A percentile compares a stretch with the other conserved stretches of the same genome.
phyloP scores from a whole-genome alignment of 2,329 filamentous ascomycete species.

The Nannizzia gypsea region DNA sequence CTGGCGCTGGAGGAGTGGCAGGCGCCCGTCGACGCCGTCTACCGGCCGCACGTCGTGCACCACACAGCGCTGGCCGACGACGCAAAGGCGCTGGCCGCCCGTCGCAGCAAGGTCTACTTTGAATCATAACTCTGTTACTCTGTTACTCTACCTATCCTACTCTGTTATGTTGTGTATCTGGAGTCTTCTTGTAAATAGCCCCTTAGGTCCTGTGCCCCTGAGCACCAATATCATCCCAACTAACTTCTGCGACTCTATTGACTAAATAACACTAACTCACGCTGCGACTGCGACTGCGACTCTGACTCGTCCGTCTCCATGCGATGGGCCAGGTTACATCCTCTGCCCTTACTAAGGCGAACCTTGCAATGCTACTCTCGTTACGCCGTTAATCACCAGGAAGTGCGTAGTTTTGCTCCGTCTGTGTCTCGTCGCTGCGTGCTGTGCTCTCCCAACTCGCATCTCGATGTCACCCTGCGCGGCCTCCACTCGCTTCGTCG shows the following conservation, averaged over 20 bases:
- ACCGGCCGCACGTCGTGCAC: constrained; percentile 85
- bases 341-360: too few relatives aligned
- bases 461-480: neutral
- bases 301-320: too few relatives aligned
- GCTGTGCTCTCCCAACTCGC: neutral
- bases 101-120: constrained; percentile 61
- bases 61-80: constrained; percentile 57
- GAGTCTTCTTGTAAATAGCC: neutral
- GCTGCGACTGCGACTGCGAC: too few relatives aligned
- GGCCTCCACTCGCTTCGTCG: neutral
- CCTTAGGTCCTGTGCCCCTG: too few relatives aligned
- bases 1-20: constrained; percentile 84
- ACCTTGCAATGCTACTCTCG: too few relatives aligned
- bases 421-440: neutral
- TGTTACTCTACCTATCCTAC: neutral
- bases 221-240: too few relatives aligned
- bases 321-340: too few relatives aligned
- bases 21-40: constrained; percentile 79
- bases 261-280: too few relatives aligned
- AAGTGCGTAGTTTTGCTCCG: too few relatives aligned
- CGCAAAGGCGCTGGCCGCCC: constrained; percentile 56
- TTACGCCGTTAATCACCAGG: too few relatives aligned
- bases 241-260: too few relatives aligned
- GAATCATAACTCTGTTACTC: constrained; percentile 15
- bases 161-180: neutral